phyloP scores from a whole-genome alignment of 257 asterid species.

The Solanum ossicruentum region DNA sequence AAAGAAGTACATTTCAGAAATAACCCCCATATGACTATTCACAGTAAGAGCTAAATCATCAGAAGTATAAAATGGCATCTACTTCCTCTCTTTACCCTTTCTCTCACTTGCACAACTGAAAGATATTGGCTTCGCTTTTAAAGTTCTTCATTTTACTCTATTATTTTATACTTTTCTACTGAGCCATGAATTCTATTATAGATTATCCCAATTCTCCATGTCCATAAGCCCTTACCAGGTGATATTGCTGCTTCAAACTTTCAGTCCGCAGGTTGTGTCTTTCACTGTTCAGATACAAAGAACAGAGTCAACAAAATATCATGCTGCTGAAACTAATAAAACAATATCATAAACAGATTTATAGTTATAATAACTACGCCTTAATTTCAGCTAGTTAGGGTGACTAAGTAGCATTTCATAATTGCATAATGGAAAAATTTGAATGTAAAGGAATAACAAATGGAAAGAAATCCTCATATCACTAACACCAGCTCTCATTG shows the following conservation, averaged over 20 bases:
- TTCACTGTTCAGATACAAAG: slow-evolving; percentile 40
- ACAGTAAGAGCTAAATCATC: background rate
- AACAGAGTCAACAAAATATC: background rate
- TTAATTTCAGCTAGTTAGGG: background rate
- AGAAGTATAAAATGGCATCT: background rate
- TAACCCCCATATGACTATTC: background rate
- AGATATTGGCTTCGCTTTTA: background rate
- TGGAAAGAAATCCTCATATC: background rate
- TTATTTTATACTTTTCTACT: background rate
- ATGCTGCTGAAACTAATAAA: background rate
- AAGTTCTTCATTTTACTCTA: background rate
- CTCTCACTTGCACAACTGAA: background rate
- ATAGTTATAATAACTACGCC: background rate
- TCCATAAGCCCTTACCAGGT: slow-evolving; percentile 37
- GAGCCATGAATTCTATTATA: background rate
- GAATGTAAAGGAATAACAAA: background rate
- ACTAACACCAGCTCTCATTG: background rate
- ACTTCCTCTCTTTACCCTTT: background rate
- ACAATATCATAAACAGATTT: background rate
- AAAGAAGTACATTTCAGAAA: background rate
- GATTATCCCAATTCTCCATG: background rate
- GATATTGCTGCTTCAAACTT: slow-evolving; percentile 70
- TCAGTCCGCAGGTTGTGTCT: slow-evolving; percentile 68
- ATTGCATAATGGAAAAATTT: background rate
- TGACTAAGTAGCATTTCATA: background rate